A percentile compares a stretch with the other conserved stretches of the same genome.
phyloP scores from a whole-genome alignment of 1,284 basidiomycete genomes.

The Ceratobasidium sp. region DNA sequence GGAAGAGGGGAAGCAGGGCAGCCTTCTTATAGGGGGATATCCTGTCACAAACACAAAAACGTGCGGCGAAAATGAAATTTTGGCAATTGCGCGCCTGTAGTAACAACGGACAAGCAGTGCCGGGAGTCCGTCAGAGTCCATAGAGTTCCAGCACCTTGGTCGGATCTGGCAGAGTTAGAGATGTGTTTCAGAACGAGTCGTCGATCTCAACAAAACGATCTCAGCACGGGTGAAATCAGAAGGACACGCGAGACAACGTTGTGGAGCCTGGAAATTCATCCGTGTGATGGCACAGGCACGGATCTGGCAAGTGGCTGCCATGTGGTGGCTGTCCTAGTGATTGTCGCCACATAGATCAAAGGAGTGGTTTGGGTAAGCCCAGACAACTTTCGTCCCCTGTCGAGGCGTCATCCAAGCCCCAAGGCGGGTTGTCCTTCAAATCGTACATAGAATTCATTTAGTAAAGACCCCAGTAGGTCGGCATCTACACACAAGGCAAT shows the following conservation, averaged over 20 bases:
- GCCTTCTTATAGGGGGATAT: conserved; percentile 5
- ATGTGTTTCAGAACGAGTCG: conserved; percentile 10
- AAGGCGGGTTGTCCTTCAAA: too few species aligned
- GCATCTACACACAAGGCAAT: too few species aligned
- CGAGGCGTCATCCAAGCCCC: too few species aligned
- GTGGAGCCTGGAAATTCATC: too few species aligned
- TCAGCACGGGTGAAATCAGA: conserved; percentile 18
- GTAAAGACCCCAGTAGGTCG: too few species aligned
- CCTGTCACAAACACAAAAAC: conserved; percentile 20
- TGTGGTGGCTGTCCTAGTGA: conserved; percentile 29
- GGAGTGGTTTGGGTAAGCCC: background rate
- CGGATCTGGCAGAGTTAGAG: conserved; percentile 12
- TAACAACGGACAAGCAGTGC: too few species aligned
- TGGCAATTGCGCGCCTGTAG: background rate
- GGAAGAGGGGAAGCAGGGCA: background rate
- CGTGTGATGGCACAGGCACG: background rate
- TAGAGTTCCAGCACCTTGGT: conserved; percentile 1
- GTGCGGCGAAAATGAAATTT: background rate
- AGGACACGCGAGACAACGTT: conserved; percentile 4
- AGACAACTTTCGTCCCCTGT: too few species aligned
- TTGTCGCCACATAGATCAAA: conserved; percentile 35
- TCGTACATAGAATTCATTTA: too few species aligned
- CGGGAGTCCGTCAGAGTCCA: too few species aligned
- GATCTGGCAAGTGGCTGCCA: background rate
- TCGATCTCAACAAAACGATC: conserved; percentile 30